These are phyloP conservation scores for Huiozyma sinensis DNA, from an alignment of 805 yeast genomes.

Conservation along the genomic window DNA sequence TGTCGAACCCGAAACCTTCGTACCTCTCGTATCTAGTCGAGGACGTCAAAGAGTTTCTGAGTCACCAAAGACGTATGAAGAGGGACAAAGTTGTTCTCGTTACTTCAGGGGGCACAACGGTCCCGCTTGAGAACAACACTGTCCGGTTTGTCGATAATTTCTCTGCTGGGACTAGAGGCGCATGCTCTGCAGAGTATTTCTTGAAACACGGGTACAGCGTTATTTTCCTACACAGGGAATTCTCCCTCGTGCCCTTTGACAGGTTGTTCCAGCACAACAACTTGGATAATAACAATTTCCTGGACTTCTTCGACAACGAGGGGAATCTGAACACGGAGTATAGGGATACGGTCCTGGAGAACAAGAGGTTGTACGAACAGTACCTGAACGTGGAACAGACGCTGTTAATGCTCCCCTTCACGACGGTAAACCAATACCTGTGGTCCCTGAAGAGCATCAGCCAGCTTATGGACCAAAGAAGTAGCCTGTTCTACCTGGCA, in stretches of 20 bases:
- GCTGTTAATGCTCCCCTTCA: constrained; percentile 63
- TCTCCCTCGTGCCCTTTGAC: constrained; percentile 80
- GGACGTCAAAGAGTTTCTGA: constrained; percentile 51
- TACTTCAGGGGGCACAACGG: constrained; percentile 95
- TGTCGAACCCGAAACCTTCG: constrained; percentile 56
- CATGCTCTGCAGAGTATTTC: constrained; percentile 87
- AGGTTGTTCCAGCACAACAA: constrained; percentile 69
- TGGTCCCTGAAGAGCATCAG: constrained; percentile 69
- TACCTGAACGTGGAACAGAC: constrained; percentile 18
- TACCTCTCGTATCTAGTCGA: constrained; percentile 53
- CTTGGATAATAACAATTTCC: constrained; percentile 53
- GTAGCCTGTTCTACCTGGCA: constrained; percentile 75
- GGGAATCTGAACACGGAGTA: constrained; percentile 50
- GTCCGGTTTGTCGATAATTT: constrained; percentile 94
- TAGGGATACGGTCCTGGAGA: constrained; percentile 47
- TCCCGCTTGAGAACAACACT: constrained; percentile 90
- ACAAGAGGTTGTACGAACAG: constrained; percentile 36
- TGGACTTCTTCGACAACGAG: constrained; percentile 65
- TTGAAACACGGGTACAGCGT: constrained; percentile 82
- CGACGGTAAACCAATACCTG: constrained; percentile 87
- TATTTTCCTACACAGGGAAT: constrained; percentile 82
- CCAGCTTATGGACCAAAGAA: constrained; percentile 42
- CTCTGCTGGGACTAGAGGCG: constrained; percentile 95
- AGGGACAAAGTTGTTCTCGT: constrained; percentile 60
- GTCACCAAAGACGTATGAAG: constrained; percentile 35